Percentiles rank a stretch among this genome's conserved stretches.
phyloP scores from a whole-genome alignment of 768 basidiomycete genomes.

The Lentinula aciculospora region DNA sequence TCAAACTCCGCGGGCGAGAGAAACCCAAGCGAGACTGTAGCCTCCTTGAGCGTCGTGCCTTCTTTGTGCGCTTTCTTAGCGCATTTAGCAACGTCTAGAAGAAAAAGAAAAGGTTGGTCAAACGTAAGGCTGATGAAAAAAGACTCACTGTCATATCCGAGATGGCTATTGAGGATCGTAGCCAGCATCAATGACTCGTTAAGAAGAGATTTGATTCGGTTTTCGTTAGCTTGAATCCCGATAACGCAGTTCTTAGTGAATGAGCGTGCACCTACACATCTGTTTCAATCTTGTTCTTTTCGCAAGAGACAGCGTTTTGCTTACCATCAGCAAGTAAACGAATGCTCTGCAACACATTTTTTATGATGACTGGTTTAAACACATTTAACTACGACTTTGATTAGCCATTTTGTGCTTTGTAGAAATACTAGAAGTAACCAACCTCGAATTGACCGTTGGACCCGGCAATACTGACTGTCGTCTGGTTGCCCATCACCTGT shows the following conservation, averaged over 20 bases:
- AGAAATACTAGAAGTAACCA: constrained; percentile 12
- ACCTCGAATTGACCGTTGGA: constrained; percentile 98
- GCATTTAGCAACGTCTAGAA: constrained; percentile 89
- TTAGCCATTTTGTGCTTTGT: not conserved
- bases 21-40: constrained; percentile 83
- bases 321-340: constrained; percentile 87
- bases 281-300: not conserved
- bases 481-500: constrained; percentile 98
- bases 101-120: not conserved
- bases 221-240: constrained; percentile 95
- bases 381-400: constrained; percentile 72
- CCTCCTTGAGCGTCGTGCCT: constrained; percentile 93
- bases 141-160: constrained; percentile 94
- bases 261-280: constrained; percentile 69
- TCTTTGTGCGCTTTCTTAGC: constrained; percentile 99
- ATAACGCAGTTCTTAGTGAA: constrained; percentile 97
- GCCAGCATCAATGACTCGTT: constrained; percentile 98
- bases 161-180: constrained; percentile 91
- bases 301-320: not conserved
- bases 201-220: constrained; percentile 80
- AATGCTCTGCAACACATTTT: constrained; percentile 95
- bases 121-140: not conserved
- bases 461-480: constrained; percentile 85
- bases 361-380: constrained; percentile 98
- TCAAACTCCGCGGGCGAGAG: constrained; percentile 91